Conservation (phyloP, 176 grass and related monocot species). For the Carex kokanica region DNA sequence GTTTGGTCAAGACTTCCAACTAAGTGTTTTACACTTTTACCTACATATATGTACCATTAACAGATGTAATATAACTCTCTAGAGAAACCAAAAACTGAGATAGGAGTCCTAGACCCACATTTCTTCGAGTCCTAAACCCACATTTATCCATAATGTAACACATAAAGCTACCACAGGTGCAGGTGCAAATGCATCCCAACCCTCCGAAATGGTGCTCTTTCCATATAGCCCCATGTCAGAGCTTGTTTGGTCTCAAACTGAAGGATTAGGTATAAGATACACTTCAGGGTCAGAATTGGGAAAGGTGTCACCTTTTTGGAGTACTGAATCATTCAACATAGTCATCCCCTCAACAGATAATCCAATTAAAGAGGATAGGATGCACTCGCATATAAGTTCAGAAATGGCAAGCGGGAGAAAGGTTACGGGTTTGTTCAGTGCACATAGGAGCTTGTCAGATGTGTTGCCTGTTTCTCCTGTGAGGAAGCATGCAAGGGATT, state of each 20-base stretch:
- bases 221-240: conserved; percentile 55
- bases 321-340: conserved; percentile 66
- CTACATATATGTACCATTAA: conserved; percentile 6
- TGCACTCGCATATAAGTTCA: conserved; percentile 38
- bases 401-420: background rate
- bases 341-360: conserved; percentile 51
- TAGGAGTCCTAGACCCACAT: conserved; percentile 5
- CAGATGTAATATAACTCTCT: conserved; percentile 1
- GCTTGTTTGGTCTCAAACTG: conserved; percentile 67
- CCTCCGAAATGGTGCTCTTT: conserved; percentile 37
- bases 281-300: conserved; percentile 49
- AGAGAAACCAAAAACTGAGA: conserved; percentile 13
- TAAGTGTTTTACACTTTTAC: background rate
- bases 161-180: conserved; percentile 36
- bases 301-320: conserved; percentile 62
- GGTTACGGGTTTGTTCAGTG: conserved; percentile 34
- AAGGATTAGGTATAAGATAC: conserved; percentile 69
- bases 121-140: conserved; percentile 16
- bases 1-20: background rate
- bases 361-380: conserved; percentile 35
- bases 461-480: conserved; percentile 34
- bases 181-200: conserved; percentile 84
- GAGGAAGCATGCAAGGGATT: conserved; percentile 40
- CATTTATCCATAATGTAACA: conserved; percentile 26
- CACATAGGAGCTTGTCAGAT: conserved; percentile 42